Evolutionary conservation across 2,329 filamentous ascomycete genomes (phyloP), one percentile per base, ranked within the genome.

Genomic region (Tolypocladium sp.): DNA sequence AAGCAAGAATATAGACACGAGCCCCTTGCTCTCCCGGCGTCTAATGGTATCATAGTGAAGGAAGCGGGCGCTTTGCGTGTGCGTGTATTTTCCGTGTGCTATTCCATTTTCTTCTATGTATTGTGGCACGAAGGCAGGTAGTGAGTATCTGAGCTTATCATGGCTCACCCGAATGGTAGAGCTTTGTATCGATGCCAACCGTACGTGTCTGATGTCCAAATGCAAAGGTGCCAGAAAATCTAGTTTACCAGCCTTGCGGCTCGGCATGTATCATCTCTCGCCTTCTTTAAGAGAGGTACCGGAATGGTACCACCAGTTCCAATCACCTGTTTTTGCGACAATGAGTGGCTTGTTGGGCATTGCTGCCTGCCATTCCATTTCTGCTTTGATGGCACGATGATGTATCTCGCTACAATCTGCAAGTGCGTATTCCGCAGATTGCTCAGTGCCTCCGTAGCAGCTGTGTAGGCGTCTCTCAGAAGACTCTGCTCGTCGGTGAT

Each of bases 251-350:
- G 61, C 17, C 63, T 66, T 0, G 74, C 76, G 4, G 76, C 76
- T 22, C 66, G 65, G 3, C 61, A 63, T 0, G 92, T 97, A 77
- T 96, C 92, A 69, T 97, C 91, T 22, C 92, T 80, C 5, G 90
- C 88, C 73, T 95, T 90, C 73, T 91, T 95, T 63, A 97, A 73
- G 72, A 97, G 97, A 0, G 92, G 91, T 59, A 97, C 89, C 57
- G 97, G 73, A 1, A 88, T 85, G 0, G 93, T 97, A 0, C 92
- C 92, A 2, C 92, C 92, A 0, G 92, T 97, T 0, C 93, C 92
- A 0, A 87, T 88, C 46, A 96, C 76, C 63, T 88, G 74, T 22
- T 69, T 71, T 25, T 64, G 55, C 7, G 59, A 62, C 15, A 74
- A 73, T 17, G 76, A 79, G 0, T 75, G 76, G 30, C 76, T 80